Conservation (phyloP, 2,329 filamentous ascomycete genomes). For the Stemphylium beticola region DNA sequence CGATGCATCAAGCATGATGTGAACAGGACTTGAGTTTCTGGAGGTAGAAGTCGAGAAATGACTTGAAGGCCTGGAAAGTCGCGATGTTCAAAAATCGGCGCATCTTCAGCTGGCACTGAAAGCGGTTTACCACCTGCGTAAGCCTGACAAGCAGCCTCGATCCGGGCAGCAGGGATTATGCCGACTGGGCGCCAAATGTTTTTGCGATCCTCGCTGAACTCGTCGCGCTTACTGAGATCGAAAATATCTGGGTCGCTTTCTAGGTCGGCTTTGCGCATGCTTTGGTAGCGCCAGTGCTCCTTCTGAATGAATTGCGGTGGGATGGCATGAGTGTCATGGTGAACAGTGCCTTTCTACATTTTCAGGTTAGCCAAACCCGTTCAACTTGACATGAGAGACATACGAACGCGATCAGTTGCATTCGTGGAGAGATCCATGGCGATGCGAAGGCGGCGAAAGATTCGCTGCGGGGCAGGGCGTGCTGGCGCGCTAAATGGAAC, state of each 20-base stretch:
- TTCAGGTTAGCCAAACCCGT: slow-evolving; percentile 30
- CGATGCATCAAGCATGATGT: slow-evolving; percentile 77
- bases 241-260: slow-evolving; percentile 57
- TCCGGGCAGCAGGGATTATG: slow-evolving; percentile 33
- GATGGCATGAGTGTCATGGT: slow-evolving; percentile 46
- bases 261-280: slow-evolving; percentile 60
- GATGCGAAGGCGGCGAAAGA: not conserved
- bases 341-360: slow-evolving; percentile 32
- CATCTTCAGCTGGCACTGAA: slow-evolving; percentile 28
- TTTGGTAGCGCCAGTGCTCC: slow-evolving; percentile 62
- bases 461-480: not conserved
- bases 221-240: slow-evolving; percentile 42
- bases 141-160: slow-evolving; percentile 39
- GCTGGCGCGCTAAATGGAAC: not conserved
- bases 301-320: slow-evolving; percentile 45
- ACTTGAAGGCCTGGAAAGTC: slow-evolving; percentile 69
- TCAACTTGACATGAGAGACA: slow-evolving; percentile 24
- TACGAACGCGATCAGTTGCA: slow-evolving; percentile 41
- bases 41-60: slow-evolving; percentile 75
- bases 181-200: slow-evolving; percentile 37
- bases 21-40: slow-evolving; percentile 71
- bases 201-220: slow-evolving; percentile 44
- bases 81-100: slow-evolving; percentile 43
- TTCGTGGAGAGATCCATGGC: slow-evolving; percentile 36
- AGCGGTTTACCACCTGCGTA: slow-evolving; percentile 40